phyloP scores from a whole-genome alignment of 75 land plant species.

The Cunninghamia lanceolata region DNA sequence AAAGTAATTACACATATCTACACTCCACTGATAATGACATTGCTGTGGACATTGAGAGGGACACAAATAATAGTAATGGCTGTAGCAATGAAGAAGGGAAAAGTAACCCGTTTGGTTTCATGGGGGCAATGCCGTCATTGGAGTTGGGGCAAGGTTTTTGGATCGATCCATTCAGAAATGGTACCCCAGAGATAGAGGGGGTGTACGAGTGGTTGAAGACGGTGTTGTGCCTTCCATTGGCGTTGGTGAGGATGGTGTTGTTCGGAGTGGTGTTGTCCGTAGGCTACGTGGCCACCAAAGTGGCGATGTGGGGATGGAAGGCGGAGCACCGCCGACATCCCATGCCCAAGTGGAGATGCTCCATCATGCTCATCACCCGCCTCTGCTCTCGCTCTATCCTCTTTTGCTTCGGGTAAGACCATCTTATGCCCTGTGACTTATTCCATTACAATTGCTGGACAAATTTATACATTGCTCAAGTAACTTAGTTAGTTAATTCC shows the following conservation, averaged over 20 bases:
- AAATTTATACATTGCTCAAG: too few relatives aligned
- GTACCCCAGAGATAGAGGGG: constrained; percentile 49
- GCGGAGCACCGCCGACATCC: constrained; percentile 58
- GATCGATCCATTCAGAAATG: constrained; percentile 78
- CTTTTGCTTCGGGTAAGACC: constrained; percentile 94
- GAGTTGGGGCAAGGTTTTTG: not conserved
- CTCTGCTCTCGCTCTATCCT: constrained; percentile 65
- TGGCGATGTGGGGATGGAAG: constrained; percentile 77
- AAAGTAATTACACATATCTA: too few relatives aligned
- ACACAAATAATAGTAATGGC: too few relatives aligned
- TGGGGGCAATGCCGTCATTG: not conserved
- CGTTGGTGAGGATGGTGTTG: constrained; percentile 54
- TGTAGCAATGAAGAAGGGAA: too few relatives aligned
- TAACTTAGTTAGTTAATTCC: too few relatives aligned
- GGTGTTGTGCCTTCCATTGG: constrained; percentile 64
- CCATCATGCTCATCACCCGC: constrained; percentile 71
- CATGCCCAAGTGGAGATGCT: constrained; percentile 74
- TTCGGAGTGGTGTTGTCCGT: constrained; percentile 49
- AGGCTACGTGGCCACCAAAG: constrained; percentile 55
- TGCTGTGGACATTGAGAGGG: too few relatives aligned
- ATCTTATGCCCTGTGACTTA: too few relatives aligned
- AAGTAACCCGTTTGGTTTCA: not conserved
- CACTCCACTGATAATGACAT: too few relatives aligned
- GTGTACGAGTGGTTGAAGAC: constrained; percentile 73
- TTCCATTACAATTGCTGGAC: too few relatives aligned